Base-by-base conservation (phyloP, 169 alveolate species). In the Cryptosporidium baileyi region DNA sequence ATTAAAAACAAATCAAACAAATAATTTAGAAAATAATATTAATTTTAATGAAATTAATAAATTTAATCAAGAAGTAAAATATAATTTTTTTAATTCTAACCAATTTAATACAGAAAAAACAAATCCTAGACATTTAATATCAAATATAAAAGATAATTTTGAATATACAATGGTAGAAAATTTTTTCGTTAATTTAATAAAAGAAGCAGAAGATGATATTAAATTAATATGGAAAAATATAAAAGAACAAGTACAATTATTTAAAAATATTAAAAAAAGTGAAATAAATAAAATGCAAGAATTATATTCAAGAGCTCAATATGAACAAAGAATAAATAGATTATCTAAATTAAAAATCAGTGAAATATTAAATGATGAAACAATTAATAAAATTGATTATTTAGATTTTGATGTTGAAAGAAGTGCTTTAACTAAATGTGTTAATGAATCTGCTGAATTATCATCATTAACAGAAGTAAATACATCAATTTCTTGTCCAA, bases 151-250 rank as follows among this genome's bases (percentile, higher is more conserved):
- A 15, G 80, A 62, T 1, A 62, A 41, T 62, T n/a, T 40, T 62
- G 80, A 62, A 11, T n/a, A 47, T 11, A 57, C 45, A 57, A 0
- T 57, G 4, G 40, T 51, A 40, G 85, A 74, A 49, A 74, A 28
- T 13, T 74, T 74, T 51, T 74, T 74, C 40, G 30, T 74, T 15
- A 44, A 74, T 74, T 34, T 74, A 5, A 74, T 74, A 0, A 52
- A 49, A 17, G 85, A 74, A 32, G 85, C 85, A 7, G 85, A 74
- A 34, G 57, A 74, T 13, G 85, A 74, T 38, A 74, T 74, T 36
- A 74, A 74, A 38, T 11, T 57, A 28, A 54, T 74, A 32, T 74
- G 85, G 85, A 51, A 40, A 45, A 54, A 24, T 19, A 74, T 74
- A 13, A 74, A 57, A 41, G 85, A 74, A 34, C 74, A 74, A 57